Evolutionary conservation across 2,329 filamentous ascomycete genomes (phyloP), one percentile per base, ranked within the genome.

Genomic region (Monosporascus sp.): DNA sequence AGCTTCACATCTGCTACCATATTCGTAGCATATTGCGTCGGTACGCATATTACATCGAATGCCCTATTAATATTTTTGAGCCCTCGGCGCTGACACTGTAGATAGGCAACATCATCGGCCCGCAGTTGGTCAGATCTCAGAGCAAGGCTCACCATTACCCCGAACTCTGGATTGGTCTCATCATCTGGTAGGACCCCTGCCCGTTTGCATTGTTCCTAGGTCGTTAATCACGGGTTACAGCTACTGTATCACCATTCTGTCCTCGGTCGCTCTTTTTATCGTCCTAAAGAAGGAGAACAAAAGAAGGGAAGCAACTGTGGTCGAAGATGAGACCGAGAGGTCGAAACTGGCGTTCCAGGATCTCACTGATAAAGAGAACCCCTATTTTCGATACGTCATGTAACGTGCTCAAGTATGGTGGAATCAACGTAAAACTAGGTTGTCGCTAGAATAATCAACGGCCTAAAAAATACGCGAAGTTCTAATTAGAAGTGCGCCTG

Each of bases 1-100:
- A 87, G 84, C 58, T 85, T 87, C 62, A 89, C 88, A 77, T 85
- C 87, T 0, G 84, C 85, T 0, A 84, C 84, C 0, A 86, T 89
- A 1, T 91, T 91, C 57, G 85, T 89, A 0, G 86, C 85, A 0
- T 91, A 91, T 63, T 88, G 86, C 52, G 83, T 91, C 3, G 78
- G 65, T 65, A 59, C 24, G 24, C 49, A 52, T 50, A 35, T 35
- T 5, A 14, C 31, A 14, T 14, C 31, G 31, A 35, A 14, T 35
- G 5, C 9, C 11, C 11, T 5, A 4, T 35, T 35, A 14, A 35
- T 35, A 5, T 14, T 35, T 35, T 14, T 14, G 9, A 5, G 11
- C 31, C 14, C 5, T 35, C 11, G 7, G 9, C 28, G 7, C 51
- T 60, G 41, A 52, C 37, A 24, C 22, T 51, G 37, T 43, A 11